Conservation (phyloP, 257 asterid genomes). For the Solanum sejunctum region DNA sequence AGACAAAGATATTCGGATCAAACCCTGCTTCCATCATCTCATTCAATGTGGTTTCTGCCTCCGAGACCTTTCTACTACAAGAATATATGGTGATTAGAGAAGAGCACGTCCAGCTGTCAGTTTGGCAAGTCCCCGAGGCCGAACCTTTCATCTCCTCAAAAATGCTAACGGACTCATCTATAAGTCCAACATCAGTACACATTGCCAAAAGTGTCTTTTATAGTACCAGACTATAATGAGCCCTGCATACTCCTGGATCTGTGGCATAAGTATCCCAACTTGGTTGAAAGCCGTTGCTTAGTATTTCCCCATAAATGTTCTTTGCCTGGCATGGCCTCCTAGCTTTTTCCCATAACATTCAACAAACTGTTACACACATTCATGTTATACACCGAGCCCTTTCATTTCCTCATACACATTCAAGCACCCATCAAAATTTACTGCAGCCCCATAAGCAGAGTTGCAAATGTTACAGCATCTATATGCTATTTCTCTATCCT, state of each 20-base stretch:
- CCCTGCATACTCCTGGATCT: slow-evolving; percentile 63
- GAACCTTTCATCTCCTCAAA: slow-evolving; percentile 63
- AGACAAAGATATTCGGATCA: slow-evolving; percentile 57
- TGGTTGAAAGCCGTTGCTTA: slow-evolving; percentile 42
- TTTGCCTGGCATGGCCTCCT: slow-evolving; percentile 93
- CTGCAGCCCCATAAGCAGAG: slow-evolving; percentile 51
- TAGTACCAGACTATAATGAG: slow-evolving; percentile 49
- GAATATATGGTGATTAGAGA: slow-evolving; percentile 65
- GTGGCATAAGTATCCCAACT: slow-evolving; percentile 73
- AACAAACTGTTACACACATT: slow-evolving; percentile 54
- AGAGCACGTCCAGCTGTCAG: slow-evolving; percentile 75
- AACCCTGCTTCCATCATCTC: slow-evolving; percentile 77
- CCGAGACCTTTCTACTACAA: slow-evolving; percentile 70
- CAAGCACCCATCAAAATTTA: slow-evolving; percentile 86
- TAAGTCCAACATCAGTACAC: slow-evolving; percentile 72
- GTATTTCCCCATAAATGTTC: slow-evolving; percentile 54
- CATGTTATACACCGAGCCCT: slow-evolving; percentile 49
- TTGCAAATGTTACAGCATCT: slow-evolving; percentile 60
- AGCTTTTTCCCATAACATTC: slow-evolving; percentile 97
- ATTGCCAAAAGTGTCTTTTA: slow-evolving; percentile 72
- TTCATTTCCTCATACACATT: slow-evolving; percentile 92
- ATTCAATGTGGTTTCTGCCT: slow-evolving; percentile 53
- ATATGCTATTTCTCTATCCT: slow-evolving; percentile 75
- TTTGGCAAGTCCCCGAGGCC: slow-evolving; percentile 32
- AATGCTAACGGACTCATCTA: slow-evolving; percentile 64